Base-by-base conservation (phyloP, 2,329 filamentous ascomycete genomes). In the Trichoderma sp. region DNA sequence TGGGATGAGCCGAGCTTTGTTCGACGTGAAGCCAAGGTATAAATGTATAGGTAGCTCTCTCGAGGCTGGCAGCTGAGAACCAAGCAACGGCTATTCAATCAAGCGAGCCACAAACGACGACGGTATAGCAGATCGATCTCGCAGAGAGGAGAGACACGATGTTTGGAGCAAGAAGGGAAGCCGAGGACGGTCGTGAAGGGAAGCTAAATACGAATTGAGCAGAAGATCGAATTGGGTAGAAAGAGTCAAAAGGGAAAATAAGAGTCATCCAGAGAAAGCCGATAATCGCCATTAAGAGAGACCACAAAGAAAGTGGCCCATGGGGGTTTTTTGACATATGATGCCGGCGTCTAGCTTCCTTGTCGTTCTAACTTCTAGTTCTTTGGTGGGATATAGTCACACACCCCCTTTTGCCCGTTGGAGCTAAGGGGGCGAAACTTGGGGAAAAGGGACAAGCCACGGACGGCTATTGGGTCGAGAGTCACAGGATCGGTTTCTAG, bases 271-370 rank as follows among this genome's bases (percentile, higher is more conserved):
- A 45, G 50, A 55, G 19, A 34, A 55, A 55, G 60, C 60, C 48
- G 60, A 55, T 55, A 45, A 43, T 47, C 51, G 50, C 59, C 44
- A 54, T 44, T 62, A 39, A 39, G 10, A 30, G n/a, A 62, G 39
- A 21, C 2, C 7, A 7, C 7, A 34, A 58, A 30, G 39, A 26
- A 52, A 50, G 45, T 54, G 39, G 51, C 21, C 21, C 21, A 24
- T 24, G 10, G 34, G 34, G 10, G 34, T 9, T 39, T 60, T 66
- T 66, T 67, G 63, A 51, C 63, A 63, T 67, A 59, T 66, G 65
- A 67, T 67, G 61, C 62, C 57, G 60, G 45, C 28, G 26, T 63
- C 57, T 51, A 48, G 28, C 62, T 34, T 41, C 24, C 41, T 44
- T 14, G 34, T 34, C 30, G 30, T 34, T 34, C 30, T 9, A 34